Conservation (phyloP, 192 early-diverging fungal species). For the Coemansia sp. region DNA sequence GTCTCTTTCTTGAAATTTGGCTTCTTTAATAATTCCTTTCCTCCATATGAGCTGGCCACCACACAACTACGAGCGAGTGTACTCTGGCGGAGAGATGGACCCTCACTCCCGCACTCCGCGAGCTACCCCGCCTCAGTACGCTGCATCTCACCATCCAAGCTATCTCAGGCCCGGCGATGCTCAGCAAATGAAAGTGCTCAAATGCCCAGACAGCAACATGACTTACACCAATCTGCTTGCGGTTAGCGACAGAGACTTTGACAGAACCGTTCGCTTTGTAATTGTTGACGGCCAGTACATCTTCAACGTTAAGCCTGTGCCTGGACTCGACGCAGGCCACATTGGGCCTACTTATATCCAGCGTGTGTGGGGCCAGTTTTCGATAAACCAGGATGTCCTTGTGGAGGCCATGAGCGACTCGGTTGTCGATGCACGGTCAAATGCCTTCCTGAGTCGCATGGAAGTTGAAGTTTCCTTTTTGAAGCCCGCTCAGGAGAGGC, state of each 20-base stretch:
- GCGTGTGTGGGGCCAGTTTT: conserved; percentile 55
- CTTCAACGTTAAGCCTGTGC: conserved; percentile 64
- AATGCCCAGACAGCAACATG: conserved; percentile 49
- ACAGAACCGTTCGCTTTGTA: conserved; percentile 66
- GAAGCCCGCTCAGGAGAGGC: conserved; percentile 49
- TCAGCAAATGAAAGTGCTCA: conserved; percentile 42
- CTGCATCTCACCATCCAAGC: neutral
- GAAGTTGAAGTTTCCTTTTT: conserved; percentile 63
- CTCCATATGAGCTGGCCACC: conserved; percentile 32
- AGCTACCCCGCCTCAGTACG: conserved; percentile 2
- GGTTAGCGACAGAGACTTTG: conserved; percentile 70
- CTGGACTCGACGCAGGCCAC: conserved; percentile 18
- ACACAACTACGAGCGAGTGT: conserved; percentile 43
- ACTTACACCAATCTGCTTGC: conserved; percentile 77
- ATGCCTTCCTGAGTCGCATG: conserved; percentile 52
- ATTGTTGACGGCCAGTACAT: conserved; percentile 75
- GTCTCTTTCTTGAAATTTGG: neutral
- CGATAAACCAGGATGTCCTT: conserved; percentile 58
- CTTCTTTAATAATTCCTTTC: neutral
- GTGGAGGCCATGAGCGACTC: conserved; percentile 54
- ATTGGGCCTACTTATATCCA: conserved; percentile 43
- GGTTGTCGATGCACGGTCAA: conserved; percentile 36
- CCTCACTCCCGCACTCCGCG: conserved; percentile 24
- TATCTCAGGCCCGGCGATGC: conserved; percentile 23
- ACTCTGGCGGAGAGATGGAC: conserved; percentile 44